phyloP scores from a whole-genome alignment of 2,329 filamentous ascomycete species.

The Colletotrichum sp. region DNA sequence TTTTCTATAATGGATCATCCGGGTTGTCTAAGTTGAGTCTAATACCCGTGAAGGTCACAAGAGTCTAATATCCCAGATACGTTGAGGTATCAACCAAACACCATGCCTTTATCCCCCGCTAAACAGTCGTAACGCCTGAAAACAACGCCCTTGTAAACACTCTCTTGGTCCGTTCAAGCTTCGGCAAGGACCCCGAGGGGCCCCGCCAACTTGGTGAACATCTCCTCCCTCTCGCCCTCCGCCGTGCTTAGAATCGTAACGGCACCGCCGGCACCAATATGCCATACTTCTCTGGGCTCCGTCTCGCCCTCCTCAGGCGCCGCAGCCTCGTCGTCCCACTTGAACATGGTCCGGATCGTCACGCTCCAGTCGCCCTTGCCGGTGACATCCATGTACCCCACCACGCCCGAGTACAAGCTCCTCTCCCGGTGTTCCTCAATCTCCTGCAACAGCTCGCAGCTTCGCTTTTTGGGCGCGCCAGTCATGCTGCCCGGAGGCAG shows the following conservation, averaged over 20 bases:
- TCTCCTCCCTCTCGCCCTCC: conserved; percentile 86
- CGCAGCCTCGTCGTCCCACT: conserved; percentile 65
- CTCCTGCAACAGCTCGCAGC: conserved; percentile 77
- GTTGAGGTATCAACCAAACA: conserved; percentile 28
- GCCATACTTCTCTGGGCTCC: conserved; percentile 67
- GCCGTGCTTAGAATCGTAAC: conserved; percentile 84
- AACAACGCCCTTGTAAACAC: background rate
- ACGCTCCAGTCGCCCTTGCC: conserved; percentile 91
- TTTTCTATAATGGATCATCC: conserved; percentile 1
- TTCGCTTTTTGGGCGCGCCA: conserved; percentile 91
- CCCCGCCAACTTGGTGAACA: conserved; percentile 75
- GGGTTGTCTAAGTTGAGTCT: conserved; percentile 21
- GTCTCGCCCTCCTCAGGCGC: conserved; percentile 29
- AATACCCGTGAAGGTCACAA: conserved; percentile 26
- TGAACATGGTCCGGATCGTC: conserved; percentile 82
- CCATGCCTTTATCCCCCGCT: background rate
- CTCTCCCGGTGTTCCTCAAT: conserved; percentile 70
- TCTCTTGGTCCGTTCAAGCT: background rate
- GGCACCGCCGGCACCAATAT: conserved; percentile 87
- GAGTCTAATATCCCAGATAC: conserved; percentile 21
- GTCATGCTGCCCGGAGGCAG: conserved; percentile 96
- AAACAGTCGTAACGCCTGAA: background rate
- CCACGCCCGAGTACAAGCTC: conserved; percentile 84
- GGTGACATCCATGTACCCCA: conserved; percentile 87
- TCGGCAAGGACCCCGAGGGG: conserved; percentile 56